These are phyloP conservation scores for Boletus smithii DNA, from an alignment of 1,284 basidiomycete genomes.

Conservation along the genomic window DNA sequence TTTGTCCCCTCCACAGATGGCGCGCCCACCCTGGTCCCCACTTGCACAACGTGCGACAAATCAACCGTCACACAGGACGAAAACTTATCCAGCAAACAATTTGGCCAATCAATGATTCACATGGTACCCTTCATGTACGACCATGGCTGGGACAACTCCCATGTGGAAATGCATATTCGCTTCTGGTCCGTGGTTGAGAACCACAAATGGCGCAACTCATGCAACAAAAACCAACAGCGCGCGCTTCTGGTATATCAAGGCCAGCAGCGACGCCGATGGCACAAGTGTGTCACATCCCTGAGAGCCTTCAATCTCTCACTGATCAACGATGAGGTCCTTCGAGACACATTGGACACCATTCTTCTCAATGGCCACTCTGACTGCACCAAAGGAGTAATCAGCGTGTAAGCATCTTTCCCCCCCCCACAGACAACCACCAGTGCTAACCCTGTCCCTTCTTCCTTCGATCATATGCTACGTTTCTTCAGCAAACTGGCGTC, in stretches of 20 bases:
- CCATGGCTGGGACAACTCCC: background rate
- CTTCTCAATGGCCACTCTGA: no score
- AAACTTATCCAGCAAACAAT: background rate
- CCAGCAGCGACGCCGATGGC: background rate
- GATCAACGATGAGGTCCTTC: background rate
- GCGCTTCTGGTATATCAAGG: conserved; percentile 1
- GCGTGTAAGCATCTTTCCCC: no score
- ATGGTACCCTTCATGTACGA: background rate
- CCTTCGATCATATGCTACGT: no score
- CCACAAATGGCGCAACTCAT: background rate
- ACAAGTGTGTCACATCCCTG: background rate
- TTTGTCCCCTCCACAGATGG: background rate
- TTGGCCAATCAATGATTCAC: background rate
- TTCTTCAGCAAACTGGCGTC: no score
- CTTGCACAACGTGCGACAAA: background rate
- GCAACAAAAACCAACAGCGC: background rate
- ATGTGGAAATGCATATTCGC: background rate
- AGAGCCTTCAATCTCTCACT: background rate
- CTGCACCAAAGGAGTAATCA: no score
- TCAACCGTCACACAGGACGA: background rate
- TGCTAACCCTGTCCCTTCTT: no score
- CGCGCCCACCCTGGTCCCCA: background rate
- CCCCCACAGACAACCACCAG: no score
- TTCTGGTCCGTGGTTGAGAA: background rate
- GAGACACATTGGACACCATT: background rate